These are phyloP conservation scores for Boletales sp. DNA, from an alignment of 768 basidiomycete genomes.

Conservation along the genomic window DNA sequence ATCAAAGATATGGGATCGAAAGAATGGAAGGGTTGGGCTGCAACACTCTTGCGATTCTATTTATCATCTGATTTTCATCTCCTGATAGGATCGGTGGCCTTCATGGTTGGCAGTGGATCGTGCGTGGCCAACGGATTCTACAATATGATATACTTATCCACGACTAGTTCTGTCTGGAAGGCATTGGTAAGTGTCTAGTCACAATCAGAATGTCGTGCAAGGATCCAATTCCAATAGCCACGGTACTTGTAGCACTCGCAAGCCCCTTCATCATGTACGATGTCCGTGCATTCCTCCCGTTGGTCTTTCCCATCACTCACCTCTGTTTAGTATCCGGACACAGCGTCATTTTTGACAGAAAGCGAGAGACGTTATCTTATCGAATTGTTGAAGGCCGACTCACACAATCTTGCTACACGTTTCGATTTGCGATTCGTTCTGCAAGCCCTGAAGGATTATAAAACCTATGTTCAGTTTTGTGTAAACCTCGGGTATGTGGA, in stretches of 20 bases:
- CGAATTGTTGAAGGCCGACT: constrained; percentile 40
- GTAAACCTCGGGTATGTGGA: constrained; percentile 39
- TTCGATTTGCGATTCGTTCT: constrained; percentile 43
- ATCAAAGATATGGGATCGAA: constrained; percentile 32
- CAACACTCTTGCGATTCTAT: constrained; percentile 2
- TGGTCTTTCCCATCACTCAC: neutral
- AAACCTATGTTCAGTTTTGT: constrained; percentile 29
- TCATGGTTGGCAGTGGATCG: constrained; percentile 39
- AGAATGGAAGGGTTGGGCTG: constrained; percentile 31
- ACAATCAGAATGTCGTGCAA: neutral
- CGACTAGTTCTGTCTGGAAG: constrained; percentile 30
- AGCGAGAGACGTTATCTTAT: constrained; percentile 38
- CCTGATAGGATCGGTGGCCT: constrained; percentile 26
- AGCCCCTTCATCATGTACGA: constrained; percentile 50
- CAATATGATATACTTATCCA: neutral
- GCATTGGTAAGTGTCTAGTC: constrained; percentile 11
- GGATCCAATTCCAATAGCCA: constrained; percentile 1
- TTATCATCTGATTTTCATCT: neutral
- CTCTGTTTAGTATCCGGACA: constrained; percentile 43
- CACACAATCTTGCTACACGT: constrained; percentile 41
- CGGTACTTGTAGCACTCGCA: constrained; percentile 13
- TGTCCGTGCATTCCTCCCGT: constrained; percentile 28
- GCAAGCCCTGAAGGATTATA: constrained; percentile 46
- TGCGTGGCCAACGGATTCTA: constrained; percentile 7
- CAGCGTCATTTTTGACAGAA: constrained; percentile 47